These are phyloP conservation scores for Xylaria sp. DNA, from an alignment of 2,329 filamentous ascomycete species.

Conservation along the genomic window DNA sequence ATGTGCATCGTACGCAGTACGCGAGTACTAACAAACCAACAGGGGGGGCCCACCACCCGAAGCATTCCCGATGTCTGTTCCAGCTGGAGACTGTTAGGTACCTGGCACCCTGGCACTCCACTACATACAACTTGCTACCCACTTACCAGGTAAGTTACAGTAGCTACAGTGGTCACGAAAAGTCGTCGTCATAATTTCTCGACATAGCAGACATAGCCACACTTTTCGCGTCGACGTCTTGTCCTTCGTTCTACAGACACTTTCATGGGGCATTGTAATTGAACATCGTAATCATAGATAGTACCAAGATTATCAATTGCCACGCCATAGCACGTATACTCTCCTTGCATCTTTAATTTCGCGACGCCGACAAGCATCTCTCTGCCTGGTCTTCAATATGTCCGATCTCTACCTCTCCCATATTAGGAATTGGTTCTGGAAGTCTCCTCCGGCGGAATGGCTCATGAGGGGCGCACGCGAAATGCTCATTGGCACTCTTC, in stretches of 20 bases:
- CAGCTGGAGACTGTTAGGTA: too few species aligned
- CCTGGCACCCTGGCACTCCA: too few species aligned
- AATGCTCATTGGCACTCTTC: constrained; percentile 86
- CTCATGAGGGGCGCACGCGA: constrained; percentile 81
- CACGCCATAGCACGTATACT: constrained; percentile 4
- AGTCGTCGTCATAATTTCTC: constrained; percentile 43
- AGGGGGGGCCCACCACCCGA: too few species aligned
- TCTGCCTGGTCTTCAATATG: constrained; percentile 53
- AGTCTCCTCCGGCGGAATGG: constrained; percentile 93
- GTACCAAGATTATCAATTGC: neutral
- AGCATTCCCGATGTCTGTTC: neutral
- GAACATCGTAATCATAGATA: neutral
- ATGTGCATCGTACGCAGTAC: too few species aligned
- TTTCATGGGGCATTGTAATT: neutral
- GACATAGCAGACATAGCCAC: constrained; percentile 39
- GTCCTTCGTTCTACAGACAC: constrained; percentile 16
- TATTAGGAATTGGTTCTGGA: constrained; percentile 75
- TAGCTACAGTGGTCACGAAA: constrained; percentile 8
- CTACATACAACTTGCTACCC: neutral
- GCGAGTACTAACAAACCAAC: too few species aligned
- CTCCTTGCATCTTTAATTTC: constrained; percentile 13
- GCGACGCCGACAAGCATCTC: constrained; percentile 7
- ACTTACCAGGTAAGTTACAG: neutral
- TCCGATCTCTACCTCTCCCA: constrained; percentile 64
- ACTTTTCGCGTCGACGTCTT: constrained; percentile 14